A percentile compares a stretch with the other conserved stretches of the same genome.
phyloP scores from a whole-genome alignment of 202 grass and related monocot species.

The Setaria viridis region DNA sequence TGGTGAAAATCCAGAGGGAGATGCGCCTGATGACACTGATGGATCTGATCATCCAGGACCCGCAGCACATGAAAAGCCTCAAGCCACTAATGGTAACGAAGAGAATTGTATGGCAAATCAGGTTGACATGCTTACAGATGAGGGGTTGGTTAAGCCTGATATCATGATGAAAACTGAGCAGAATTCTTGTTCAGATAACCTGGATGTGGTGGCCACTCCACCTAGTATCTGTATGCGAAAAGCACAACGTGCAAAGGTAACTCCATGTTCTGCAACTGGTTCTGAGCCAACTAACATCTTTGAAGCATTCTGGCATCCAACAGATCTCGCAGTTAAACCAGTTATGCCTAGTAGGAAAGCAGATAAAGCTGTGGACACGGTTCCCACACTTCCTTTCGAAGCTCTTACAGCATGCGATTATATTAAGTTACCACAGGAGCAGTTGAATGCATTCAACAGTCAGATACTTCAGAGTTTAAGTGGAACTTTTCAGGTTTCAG shows the following conservation, averaged over 20 bases:
- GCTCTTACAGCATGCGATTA: conserved; percentile 75
- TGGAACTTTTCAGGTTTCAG: conserved; percentile 86
- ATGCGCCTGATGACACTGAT: conserved; percentile 78
- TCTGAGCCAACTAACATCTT: conserved; percentile 65
- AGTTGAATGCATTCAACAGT: conserved; percentile 83
- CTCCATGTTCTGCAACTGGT: conserved; percentile 55
- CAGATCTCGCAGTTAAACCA: conserved; percentile 95
- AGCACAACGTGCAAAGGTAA: conserved; percentile 65
- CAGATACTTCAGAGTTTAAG: conserved; percentile 85
- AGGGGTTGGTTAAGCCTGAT: conserved; percentile 50
- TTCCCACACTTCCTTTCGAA: conserved; percentile 74
- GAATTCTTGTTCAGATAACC: conserved; percentile 56
- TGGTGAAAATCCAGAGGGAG: conserved; percentile 86
- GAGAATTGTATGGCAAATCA: conserved; percentile 58
- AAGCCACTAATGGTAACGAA: conserved; percentile 57
- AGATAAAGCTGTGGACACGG: conserved; percentile 66
- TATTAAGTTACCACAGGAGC: conserved; percentile 74
- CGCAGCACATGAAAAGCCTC: conserved; percentile 49
- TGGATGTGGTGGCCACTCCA: conserved; percentile 68
- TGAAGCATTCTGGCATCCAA: conserved; percentile 91
- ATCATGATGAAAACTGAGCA: conserved; percentile 55
- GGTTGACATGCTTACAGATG: conserved; percentile 57
- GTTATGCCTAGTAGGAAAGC: conserved; percentile 92
- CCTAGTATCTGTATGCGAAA: conserved; percentile 70
- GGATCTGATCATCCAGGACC: conserved; percentile 64